phyloP scores from a whole-genome alignment of 2,329 filamentous ascomycete genomes.

The Ophiostoma sp. region DNA sequence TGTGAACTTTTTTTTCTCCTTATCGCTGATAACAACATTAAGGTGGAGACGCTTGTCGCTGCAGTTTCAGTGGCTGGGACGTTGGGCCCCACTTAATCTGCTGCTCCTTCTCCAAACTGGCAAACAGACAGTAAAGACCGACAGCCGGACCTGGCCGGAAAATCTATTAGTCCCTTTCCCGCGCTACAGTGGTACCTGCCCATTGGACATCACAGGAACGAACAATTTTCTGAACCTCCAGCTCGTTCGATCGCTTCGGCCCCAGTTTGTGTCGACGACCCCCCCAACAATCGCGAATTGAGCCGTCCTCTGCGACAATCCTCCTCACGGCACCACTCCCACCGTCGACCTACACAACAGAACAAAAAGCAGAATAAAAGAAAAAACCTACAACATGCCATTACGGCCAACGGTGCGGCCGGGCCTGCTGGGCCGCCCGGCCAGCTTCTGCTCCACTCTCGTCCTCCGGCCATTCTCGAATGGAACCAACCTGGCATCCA shows the following conservation, averaged over 20 bases:
- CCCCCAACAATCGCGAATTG: background rate
- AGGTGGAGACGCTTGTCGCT: slow-evolving; percentile 24
- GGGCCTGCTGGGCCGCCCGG: slow-evolving; percentile 20
- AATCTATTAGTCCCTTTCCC: slow-evolving; percentile 21
- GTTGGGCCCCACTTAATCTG: background rate
- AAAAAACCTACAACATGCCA: slow-evolving; percentile 23
- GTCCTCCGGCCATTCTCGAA: slow-evolving; percentile 4
- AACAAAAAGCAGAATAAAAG: background rate
- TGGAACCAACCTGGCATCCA: background rate
- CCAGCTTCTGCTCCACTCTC: background rate
- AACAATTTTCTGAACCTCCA: slow-evolving; percentile 25
- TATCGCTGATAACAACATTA: slow-evolving; percentile 30
- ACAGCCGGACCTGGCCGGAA: background rate
- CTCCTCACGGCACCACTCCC: background rate
- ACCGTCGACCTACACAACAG: background rate
- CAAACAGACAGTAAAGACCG: background rate
- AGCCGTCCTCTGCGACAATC: background rate
- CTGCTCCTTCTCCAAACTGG: background rate
- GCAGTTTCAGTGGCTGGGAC: slow-evolving; percentile 24
- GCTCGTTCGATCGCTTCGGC: slow-evolving; percentile 5
- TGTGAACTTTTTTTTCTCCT: slow-evolving; percentile 24
- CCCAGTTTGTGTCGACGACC: background rate
- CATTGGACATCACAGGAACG: slow-evolving; percentile 2
- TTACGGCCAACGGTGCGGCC: slow-evolving; percentile 24
- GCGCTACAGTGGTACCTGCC: background rate